Conservation (phyloP, 805 yeast species). For the Candida wancherniae region DNA sequence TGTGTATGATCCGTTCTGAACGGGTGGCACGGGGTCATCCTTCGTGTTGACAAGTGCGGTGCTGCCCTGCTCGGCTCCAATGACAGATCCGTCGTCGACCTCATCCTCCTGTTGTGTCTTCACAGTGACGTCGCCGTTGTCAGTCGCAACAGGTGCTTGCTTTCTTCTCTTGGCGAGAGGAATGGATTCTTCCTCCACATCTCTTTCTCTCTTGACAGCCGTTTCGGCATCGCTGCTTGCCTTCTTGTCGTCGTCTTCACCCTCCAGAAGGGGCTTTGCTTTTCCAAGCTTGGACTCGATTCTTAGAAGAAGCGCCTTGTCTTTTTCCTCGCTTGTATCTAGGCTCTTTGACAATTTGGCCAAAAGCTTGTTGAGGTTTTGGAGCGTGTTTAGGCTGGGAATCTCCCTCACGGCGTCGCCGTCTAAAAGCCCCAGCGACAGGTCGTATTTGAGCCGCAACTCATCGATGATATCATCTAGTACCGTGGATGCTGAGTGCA, state of each 20-base stretch:
- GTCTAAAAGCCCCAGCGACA: slow-evolving; percentile 53
- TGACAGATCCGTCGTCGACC: slow-evolving; percentile 1
- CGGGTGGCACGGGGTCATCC: slow-evolving; percentile 42
- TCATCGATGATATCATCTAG: slow-evolving; percentile 50
- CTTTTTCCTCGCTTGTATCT: slow-evolving; percentile 28
- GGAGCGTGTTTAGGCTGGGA: slow-evolving; percentile 39
- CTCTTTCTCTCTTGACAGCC: slow-evolving; percentile 6
- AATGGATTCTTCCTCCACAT: slow-evolving; percentile 11
- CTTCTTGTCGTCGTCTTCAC: slow-evolving; percentile 3
- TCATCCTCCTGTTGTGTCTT: slow-evolving; percentile 7
- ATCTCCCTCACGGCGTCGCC: slow-evolving; percentile 48
- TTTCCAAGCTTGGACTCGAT: slow-evolving; percentile 14
- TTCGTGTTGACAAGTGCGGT: slow-evolving; percentile 19
- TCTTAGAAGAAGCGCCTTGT: slow-evolving; percentile 21
- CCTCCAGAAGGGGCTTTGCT: slow-evolving; percentile 2
- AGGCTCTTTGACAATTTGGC: slow-evolving; percentile 37
- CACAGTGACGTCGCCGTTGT: slow-evolving; percentile 12
- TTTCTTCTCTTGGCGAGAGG: slow-evolving; percentile 16
- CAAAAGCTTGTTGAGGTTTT: slow-evolving; percentile 42
- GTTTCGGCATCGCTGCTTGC: not conserved
- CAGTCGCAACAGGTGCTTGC: not conserved
- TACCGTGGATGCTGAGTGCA: slow-evolving; percentile 35
- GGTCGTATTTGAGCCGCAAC: slow-evolving; percentile 51
- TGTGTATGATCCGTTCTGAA: slow-evolving; percentile 40
- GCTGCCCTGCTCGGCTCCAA: not conserved